Conservation (phyloP, 1,284 basidiomycete genomes). For the Ustilago bromivora region DNA sequence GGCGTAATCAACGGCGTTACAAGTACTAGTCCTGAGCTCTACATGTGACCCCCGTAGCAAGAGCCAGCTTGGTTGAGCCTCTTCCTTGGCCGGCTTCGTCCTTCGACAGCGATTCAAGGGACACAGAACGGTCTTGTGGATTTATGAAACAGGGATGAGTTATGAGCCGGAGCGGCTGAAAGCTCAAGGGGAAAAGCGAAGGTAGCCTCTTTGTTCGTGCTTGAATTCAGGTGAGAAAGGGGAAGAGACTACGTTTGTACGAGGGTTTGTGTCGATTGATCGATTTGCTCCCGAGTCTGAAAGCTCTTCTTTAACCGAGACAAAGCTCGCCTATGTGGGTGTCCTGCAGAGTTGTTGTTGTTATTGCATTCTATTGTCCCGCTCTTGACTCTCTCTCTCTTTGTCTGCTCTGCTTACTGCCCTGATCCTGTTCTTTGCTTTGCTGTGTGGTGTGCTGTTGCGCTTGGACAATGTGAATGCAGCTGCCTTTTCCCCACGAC, state of each 20-base stretch:
- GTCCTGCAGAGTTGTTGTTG: neutral
- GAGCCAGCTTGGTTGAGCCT: neutral
- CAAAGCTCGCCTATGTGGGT: slow-evolving; percentile 7
- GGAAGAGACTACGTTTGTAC: neutral
- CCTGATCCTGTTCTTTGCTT: neutral
- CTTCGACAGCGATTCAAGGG: neutral
- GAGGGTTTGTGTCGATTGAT: slow-evolving; percentile 2
- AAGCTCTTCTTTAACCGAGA: slow-evolving; percentile 3
- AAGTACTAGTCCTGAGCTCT: neutral
- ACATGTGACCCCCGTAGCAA: neutral
- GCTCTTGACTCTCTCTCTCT: neutral
- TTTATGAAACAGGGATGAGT: neutral
- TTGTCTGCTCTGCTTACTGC: neutral
- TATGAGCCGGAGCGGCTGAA: slow-evolving; percentile 12
- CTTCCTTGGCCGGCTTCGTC: neutral
- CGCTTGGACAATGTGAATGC: neutral
- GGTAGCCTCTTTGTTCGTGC: neutral
- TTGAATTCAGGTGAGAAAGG: slow-evolving; percentile 4
- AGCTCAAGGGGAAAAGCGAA: slow-evolving; percentile 22
- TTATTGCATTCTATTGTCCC: slow-evolving; percentile 2
- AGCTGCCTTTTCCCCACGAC: no score
- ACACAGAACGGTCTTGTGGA: neutral
- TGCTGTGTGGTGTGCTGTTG: neutral
- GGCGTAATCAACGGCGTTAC: no score
- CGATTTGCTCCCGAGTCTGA: neutral